Evolutionary conservation across 2,329 filamentous ascomycete genomes (phyloP), one percentile per base, ranked within the genome.

Genomic region (Thermomyces lanuginosus): DNA sequence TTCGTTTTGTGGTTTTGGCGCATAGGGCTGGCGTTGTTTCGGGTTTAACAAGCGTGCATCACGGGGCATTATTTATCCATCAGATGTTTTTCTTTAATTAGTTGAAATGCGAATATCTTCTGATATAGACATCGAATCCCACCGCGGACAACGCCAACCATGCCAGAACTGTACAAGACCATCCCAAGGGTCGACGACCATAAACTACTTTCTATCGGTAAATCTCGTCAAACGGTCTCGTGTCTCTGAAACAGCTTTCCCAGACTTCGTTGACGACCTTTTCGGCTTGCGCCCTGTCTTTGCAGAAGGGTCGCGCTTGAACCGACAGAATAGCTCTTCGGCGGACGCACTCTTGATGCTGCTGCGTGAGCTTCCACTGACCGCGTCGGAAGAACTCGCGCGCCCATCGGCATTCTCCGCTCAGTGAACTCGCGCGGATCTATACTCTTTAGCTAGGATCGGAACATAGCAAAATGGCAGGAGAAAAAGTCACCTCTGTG

Each of bases 221-320:
- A 28, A 98, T 83, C 51, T 95, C 86, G 51, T 95, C 83, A 55
- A 98, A 98, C 2, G 89, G 89, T 45, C 89, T 65, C 3, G 86
- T 95, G 55, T 98, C 89, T 27, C 70, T 62, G 51, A 92, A 98
- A 53, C 89, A 98, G 43, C 83, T 93, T 40, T 92, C 84, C 82
- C 86, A 98, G n/a, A 98, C 89, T 54, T 92, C 76, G 54, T 95
- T 89, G 31, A 98, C 82, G 14, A 91, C 74, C 56, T 78, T 81
- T 27, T 72, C 69, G 3, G 89, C 89, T 40, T 95, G 80, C 8
- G 74, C 72, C 42, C 92, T 75, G 52, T 92, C 79, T 51, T 79
- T 80, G 48, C 84, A 89, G 24, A 66, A 64, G 9, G 83, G 82
- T 34, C 89, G 65, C 17, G 69, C 73, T 59, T 72, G 68, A 41